Evolutionary conservation across 2,329 filamentous ascomycete genomes (phyloP).

Genomic region (Beauveria australis): DNA sequence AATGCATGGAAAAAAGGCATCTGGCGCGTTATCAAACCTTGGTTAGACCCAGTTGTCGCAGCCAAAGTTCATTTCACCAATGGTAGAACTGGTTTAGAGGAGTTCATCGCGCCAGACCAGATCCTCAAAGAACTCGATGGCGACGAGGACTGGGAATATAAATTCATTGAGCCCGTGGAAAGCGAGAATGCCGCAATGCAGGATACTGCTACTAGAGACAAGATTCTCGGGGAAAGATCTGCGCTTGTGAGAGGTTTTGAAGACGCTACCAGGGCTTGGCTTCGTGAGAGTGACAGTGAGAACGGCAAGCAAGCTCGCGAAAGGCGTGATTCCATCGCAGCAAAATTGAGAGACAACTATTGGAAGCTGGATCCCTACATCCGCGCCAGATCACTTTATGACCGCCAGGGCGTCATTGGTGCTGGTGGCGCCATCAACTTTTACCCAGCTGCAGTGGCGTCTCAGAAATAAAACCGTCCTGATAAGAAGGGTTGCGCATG

Average conservation of each 20-base stretch:
- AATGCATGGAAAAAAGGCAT: constrained; percentile 52
- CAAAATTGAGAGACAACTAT: constrained; percentile 63
- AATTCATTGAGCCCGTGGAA: constrained; percentile 65
- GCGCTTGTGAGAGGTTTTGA: constrained; percentile 67
- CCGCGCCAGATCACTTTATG: constrained; percentile 74
- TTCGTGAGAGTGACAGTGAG: constrained; percentile 36
- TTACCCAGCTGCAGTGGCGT: constrained; percentile 38
- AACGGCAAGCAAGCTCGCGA: constrained; percentile 41
- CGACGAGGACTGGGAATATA: constrained; percentile 75
- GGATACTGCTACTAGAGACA: constrained; percentile 52
- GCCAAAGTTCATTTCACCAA: constrained; percentile 91
- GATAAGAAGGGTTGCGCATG: background rate
- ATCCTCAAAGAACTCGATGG: constrained; percentile 82
- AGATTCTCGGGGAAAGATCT: constrained; percentile 55
- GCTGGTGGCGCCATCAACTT: constrained; percentile 61
- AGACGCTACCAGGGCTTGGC: constrained; percentile 66
- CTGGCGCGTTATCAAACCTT: constrained; percentile 90
- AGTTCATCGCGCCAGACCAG: constrained; percentile 61
- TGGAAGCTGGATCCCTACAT: constrained; percentile 87
- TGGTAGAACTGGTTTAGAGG: constrained; percentile 65
- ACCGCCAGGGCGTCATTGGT: constrained; percentile 66
- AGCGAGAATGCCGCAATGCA: constrained; percentile 74
- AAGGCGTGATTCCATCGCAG: constrained; percentile 54
- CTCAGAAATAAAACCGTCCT: background rate
- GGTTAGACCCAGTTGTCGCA: constrained; percentile 95